Base-by-base conservation (phyloP, 2,329 filamentous ascomycete genomes). In the Ophiostoma tasmaniense region DNA sequence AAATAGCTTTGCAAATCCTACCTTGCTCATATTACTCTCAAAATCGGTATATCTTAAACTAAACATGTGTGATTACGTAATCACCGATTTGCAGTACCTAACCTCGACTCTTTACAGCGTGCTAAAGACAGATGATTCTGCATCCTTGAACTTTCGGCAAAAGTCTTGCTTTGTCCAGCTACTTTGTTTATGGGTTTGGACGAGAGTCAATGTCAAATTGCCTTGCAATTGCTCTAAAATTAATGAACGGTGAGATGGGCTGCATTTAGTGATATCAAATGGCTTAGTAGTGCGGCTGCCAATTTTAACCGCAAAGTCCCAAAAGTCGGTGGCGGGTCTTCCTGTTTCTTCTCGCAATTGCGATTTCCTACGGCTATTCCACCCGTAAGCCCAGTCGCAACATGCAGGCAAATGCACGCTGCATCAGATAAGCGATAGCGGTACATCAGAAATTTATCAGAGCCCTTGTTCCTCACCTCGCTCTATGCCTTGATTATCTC, bases 311-410 rank as follows among this genome's bases (percentile, higher is more conserved):
- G 61, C 61, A 33, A 64, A 61, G 64, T 50, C 61, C 37, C 67
- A 62, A 37, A 65, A 66, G 68, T 69, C 66, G 68, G 68, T 69
- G 68, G 68, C 66, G 68, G 68, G 68, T 66, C 39, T 28, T 25
- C 62, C 30, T 25, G 35, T 30, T 37, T 33, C 66, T 55, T 55
- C 50, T 25, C 50, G 52, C 52, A 67, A 37, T 35, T 35, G 50
- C 25, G 55, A 61, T 30, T 61, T 61, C 55, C 55, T 17, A 30
- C 25, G 52, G 52, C 25, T 59, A 13, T 59, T 14, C 50, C 50
- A 55, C 50, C 50, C n/a, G 39, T 7, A 64, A 33, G 39, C 59
- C 50, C 66, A 50, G 59, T 55, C 37, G 35, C 39, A 28, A 30
- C 33, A 33, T 28, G 45, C 55, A 61, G 25, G 55, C 55, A 25